Base-by-base conservation (phyloP, 768 basidiomycete genomes). In the Suillus tomentosus region DNA sequence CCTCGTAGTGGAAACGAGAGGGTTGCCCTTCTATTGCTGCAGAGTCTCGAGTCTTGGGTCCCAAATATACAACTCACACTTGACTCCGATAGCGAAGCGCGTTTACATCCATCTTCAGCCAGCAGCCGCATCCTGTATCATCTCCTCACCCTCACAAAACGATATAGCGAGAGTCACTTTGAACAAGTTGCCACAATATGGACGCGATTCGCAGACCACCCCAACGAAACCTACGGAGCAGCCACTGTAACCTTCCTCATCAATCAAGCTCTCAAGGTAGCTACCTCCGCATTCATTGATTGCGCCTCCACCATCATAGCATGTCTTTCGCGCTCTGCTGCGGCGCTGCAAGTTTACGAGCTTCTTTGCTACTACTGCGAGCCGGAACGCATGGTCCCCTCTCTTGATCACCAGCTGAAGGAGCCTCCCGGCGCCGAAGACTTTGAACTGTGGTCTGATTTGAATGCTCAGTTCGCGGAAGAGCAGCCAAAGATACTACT, bases 321-420 rank as follows among this genome's bases (percentile, higher is more conserved):
- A 0, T 95, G 88, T 68, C 82, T 98, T 8, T 92, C 92, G 60
- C 89, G 91, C 63, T 91, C 91, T 31, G 80, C 81, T 17, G 84
- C 88, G 17, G 93, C 92, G 4, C 81, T 84, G 7, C 81, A 88
- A 61, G 84, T 94, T 40, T 91, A 94, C 68, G 86, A 90, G 68
- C 93, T 95, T 57, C 77, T 97, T n/a, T 93, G 91, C 74, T 86
- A 85, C 45, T 82, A 96, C 65, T 88, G 96, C 55, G 91, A 93
- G 67, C 94, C 95, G 22, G 83, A 86, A 39, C 86, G 90, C 50
- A 96, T 96, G 90, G 81, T 95, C 13, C 91, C 86, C 14, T 87
- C 80, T 14, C 86, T 88, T 65, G 92, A 88, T 66, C 91, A 88
- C 76, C 90, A 87, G 72, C 79, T 88, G 65, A 79, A 79, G 27